Evolutionary conservation across 2,329 filamentous ascomycete genomes (phyloP).

Genomic region (Claviceps maximensis): DNA sequence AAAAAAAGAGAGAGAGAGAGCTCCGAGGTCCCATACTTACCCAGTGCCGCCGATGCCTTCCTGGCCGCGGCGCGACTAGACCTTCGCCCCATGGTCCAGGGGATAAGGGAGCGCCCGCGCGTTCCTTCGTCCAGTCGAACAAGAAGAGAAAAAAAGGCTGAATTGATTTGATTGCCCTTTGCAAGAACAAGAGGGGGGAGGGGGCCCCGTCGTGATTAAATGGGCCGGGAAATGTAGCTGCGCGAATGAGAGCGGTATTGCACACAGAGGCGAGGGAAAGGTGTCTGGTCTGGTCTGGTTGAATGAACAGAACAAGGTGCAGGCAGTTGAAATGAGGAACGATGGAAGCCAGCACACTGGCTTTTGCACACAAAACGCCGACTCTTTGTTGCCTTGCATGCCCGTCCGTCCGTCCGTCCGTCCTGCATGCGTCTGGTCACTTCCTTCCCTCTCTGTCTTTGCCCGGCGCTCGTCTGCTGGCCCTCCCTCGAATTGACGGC

Average conservation of each 20-base stretch:
- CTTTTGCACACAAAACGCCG: not conserved
- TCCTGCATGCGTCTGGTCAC: too few species aligned
- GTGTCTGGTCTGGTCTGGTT: too few species aligned
- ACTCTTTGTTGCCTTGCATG: too few species aligned
- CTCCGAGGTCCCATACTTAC: constrained; percentile 27
- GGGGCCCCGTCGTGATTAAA: not conserved
- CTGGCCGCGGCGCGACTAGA: constrained; percentile 41
- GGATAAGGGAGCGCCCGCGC: not conserved
- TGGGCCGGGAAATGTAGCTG: not conserved
- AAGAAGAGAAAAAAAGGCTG: too few species aligned
- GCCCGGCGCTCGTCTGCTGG: too few species aligned
- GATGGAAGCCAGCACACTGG: too few species aligned
- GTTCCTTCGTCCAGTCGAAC: not conserved
- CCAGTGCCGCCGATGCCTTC: constrained; percentile 38
- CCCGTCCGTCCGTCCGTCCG: too few species aligned
- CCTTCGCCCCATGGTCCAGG: constrained; percentile 25
- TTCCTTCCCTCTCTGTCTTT: not conserved
- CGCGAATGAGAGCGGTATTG: not conserved
- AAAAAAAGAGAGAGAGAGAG: not conserved
- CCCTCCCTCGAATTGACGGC: constrained; percentile 4
- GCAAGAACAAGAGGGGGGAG: not conserved
- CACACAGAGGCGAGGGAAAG: not conserved
- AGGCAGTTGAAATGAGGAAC: not conserved
- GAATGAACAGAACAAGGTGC: not conserved
- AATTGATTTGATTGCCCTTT: not conserved